A percentile compares a stretch with the other conserved stretches of the same genome.
These are phyloP conservation scores for Clarkia xantiana DNA, from an alignment of 345 rosid species.

Conservation along the genomic window DNA sequence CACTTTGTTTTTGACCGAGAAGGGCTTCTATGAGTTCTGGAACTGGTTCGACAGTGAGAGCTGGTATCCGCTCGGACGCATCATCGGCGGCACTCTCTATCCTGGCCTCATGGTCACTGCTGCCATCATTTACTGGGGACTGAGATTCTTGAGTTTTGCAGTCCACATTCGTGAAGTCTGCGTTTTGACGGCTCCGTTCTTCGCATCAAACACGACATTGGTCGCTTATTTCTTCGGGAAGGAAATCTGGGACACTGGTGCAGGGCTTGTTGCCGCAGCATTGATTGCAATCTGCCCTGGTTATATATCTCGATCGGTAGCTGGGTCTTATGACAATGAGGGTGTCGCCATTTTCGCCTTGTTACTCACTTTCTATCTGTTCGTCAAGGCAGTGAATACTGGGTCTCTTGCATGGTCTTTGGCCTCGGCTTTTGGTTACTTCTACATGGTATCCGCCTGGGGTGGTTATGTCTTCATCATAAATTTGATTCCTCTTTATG, in stretches of 20 bases:
- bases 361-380: constrained; percentile 73
- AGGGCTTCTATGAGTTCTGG: constrained; percentile 97
- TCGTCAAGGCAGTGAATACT: constrained; percentile 83
- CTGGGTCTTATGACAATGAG: constrained; percentile 93
- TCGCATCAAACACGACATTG: constrained; percentile 84
- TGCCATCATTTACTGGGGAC: constrained; percentile 56
- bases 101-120: constrained; percentile 95
- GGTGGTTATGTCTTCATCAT: constrained; percentile 98
- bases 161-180: constrained; percentile 97
- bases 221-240: constrained; percentile 96
- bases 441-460: constrained; percentile 99
- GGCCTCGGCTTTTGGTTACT: constrained; percentile 91
- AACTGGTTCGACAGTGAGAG: constrained; percentile 97
- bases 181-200: constrained; percentile 87
- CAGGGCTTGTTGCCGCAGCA: constrained; percentile 89
- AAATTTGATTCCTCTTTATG: constrained; percentile 89
- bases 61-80: constrained; percentile 98
- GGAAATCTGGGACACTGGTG: constrained; percentile 95
- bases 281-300: constrained; percentile 94
- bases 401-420: constrained; percentile 84
- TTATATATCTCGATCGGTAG: constrained; percentile 86
- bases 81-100: constrained; percentile 90
- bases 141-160: constrained; percentile 56
- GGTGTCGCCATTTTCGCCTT: constrained; percentile 91
- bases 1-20: constrained; percentile 60